Evolutionary conservation across 2,329 filamentous ascomycete species (phyloP), one percentile per base, ranked within the genome.

Genomic region (Apiospora arundinis): DNA sequence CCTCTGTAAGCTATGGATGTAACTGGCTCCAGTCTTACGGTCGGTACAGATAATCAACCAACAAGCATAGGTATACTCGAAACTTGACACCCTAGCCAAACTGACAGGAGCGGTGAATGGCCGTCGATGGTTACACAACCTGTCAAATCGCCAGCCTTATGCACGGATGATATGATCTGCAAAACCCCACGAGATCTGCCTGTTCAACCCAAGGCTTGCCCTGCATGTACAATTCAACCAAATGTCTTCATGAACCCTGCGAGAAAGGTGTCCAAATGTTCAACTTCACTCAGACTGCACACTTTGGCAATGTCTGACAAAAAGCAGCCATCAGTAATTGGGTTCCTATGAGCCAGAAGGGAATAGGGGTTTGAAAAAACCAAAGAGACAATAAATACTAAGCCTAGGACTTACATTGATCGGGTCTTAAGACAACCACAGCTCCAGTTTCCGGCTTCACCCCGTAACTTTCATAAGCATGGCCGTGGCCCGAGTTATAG

Each of bases 401-500:
- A 66, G 12, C 11, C 12, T n/a, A 56, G 25, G 28, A 80, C 86
- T 81, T 79, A 89, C 88, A 89, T 80, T 91, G 89, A 81, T 91
- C 90, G 1, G 90, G 90, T 18, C 90, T 83, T 11, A 91, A 84
- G 72, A 91, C 81, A 0, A 88, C 82, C 5, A 90, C 73, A 0
- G 84, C 85, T 0, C 87, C 87, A 44, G 78, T 71, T 6, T 78
- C 73, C 0, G 83, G 78, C 70, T 86, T 82, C 16, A 92, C 81
- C 0, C 88, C 88, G 56, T 90, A 89, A 11, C 81, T 81, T 67
- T 88, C 82, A 74, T 91, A 92, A 1, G 86, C 87, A 63, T 88
- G 83, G 0, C 89, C 89, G 71, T 90, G 87, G 1, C 87, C 87
- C 2, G 83, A 82, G 71, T 87, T 86, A 75, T 89, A 87, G 74